Evolutionary conservation across 2,329 filamentous ascomycete genomes (phyloP).

Genomic region (Fusarium luffae): DNA sequence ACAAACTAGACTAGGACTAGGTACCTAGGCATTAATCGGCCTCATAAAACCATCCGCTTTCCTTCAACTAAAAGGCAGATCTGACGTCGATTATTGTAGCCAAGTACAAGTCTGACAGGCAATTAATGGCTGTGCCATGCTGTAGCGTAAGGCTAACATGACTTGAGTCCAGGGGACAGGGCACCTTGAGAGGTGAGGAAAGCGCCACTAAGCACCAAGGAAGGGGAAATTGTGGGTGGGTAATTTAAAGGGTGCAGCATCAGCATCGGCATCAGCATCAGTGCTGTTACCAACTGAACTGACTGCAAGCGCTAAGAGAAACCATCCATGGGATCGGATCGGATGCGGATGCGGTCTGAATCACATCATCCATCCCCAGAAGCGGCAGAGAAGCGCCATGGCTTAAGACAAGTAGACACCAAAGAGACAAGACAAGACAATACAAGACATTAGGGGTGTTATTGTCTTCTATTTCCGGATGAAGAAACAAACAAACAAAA

Average conservation of each 20-base stretch:
- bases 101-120: constrained; percentile 7
- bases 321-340: neutral
- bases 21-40: constrained; percentile 40
- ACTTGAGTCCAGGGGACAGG: constrained; percentile 20
- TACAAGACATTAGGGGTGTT: neutral
- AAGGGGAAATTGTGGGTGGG: constrained; percentile 46
- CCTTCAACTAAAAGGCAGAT: constrained; percentile 4
- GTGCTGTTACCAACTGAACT: neutral
- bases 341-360: constrained; percentile 23
- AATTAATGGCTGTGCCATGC: constrained; percentile 36
- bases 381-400: neutral
- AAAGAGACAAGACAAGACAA: neutral
- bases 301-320: constrained; percentile 21
- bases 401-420: neutral
- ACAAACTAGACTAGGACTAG: constrained; percentile 5
- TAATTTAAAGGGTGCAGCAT: constrained; percentile 38
- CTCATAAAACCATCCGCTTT: constrained; percentile 32
- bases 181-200: constrained; percentile 15
- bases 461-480: neutral
- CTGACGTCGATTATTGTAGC: constrained; percentile 33
- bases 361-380: neutral
- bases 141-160: constrained; percentile 17
- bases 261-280: neutral
- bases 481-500: neutral
- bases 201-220: constrained; percentile 31